phyloP scores from a whole-genome alignment of 345 rosid genomes.

The Arabis alpina region DNA sequence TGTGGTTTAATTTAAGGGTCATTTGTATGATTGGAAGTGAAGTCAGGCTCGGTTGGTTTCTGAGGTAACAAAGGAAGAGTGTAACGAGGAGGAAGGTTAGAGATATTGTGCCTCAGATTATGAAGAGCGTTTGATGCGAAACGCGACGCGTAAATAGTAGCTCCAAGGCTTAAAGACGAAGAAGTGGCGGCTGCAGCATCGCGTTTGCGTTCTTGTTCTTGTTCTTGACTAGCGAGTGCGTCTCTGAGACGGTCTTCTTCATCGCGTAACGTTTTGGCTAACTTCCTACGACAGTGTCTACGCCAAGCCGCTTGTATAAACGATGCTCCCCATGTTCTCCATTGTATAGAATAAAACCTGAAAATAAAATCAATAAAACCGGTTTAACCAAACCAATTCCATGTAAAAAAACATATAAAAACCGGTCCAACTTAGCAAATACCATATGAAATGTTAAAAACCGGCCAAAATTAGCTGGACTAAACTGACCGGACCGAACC shows the following conservation, averaged over 20 bases:
- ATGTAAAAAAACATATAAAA: neutral
- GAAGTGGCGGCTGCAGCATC: constrained; percentile 18
- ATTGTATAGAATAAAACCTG: constrained; percentile 47
- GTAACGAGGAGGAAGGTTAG: constrained; percentile 36
- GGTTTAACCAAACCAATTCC: neutral
- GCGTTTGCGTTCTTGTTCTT: constrained; percentile 30
- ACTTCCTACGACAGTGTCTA: constrained; percentile 37
- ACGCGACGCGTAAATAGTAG: constrained; percentile 51
- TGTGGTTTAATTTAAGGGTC: constrained; percentile 21
- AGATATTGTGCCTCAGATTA: constrained; percentile 41
- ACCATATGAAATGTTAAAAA: no score
- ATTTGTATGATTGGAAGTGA: constrained; percentile 25
- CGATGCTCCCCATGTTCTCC: constrained; percentile 45
- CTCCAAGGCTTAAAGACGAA: constrained; percentile 49
- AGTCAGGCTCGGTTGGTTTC: constrained; percentile 55
- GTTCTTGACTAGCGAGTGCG: constrained; percentile 38
- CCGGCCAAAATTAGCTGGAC: no score
- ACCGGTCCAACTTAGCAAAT: no score
- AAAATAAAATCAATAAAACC: neutral
- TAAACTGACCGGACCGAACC: no score
- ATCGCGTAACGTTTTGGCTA: constrained; percentile 35
- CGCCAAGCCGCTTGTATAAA: constrained; percentile 51
- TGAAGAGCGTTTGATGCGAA: constrained; percentile 53
- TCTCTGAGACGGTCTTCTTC: constrained; percentile 47
- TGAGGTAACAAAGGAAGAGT: constrained; percentile 48